These are phyloP conservation scores for Sclerotiophoma versabilis DNA, from an alignment of 2,329 filamentous ascomycete species.

Conservation along the genomic window DNA sequence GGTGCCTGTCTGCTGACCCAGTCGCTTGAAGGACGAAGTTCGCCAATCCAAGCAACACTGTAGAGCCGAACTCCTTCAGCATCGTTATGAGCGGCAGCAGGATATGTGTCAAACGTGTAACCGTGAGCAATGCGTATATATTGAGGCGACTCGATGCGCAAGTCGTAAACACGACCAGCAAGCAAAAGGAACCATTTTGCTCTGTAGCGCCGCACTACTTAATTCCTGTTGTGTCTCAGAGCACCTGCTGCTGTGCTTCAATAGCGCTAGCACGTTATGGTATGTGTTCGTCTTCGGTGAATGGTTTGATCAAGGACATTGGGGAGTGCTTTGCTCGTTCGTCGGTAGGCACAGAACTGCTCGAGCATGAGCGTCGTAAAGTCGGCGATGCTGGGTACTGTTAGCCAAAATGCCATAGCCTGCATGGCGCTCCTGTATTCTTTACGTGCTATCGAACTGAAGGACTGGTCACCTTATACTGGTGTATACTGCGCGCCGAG, in stretches of 20 bases:
- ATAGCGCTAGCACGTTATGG: background rate
- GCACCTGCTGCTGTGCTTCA: slow-evolving; percentile 3
- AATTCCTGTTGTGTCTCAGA: background rate
- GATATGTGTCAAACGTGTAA: too few relatives aligned
- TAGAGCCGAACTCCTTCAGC: background rate
- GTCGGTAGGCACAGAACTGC: background rate
- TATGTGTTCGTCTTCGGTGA: background rate
- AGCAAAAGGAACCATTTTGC: background rate
- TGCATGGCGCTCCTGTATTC: background rate
- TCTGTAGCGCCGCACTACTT: background rate
- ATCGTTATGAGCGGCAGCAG: too few relatives aligned
- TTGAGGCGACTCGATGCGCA: too few relatives aligned
- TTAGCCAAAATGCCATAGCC: background rate
- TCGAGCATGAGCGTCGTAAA: background rate
- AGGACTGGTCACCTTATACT: too few relatives aligned
- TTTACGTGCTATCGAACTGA: background rate
- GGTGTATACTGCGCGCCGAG: too few relatives aligned
- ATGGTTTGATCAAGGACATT: background rate
- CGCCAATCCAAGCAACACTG: background rate
- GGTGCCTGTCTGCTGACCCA: background rate
- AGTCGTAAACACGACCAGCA: too few relatives aligned
- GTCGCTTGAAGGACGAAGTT: background rate
- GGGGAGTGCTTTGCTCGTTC: background rate
- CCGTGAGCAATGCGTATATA: too few relatives aligned
- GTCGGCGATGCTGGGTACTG: background rate